Conservation (phyloP, 768 basidiomycete genomes). For the Hypsizygus marmoreus region DNA sequence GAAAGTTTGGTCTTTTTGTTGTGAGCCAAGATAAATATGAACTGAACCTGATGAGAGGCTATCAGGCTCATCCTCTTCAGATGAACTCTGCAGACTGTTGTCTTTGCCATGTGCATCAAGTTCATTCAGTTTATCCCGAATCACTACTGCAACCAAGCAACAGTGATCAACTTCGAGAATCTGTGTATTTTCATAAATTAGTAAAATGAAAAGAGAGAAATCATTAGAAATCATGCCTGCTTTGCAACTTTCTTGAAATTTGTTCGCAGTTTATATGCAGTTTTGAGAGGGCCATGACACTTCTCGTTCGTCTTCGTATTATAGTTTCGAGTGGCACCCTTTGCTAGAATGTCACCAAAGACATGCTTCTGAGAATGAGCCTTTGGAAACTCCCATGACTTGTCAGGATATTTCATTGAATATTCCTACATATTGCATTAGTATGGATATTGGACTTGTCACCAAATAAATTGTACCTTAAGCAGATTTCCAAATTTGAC, state of each 20-base stretch:
- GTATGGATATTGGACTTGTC: neutral
- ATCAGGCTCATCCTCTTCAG: neutral
- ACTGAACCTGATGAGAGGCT: neutral
- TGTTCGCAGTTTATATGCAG: constrained; percentile 23
- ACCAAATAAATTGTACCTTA: constrained; percentile 18
- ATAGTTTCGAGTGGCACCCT: constrained; percentile 32
- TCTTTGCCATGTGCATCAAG: neutral
- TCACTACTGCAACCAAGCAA: neutral
- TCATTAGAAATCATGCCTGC: constrained; percentile 24
- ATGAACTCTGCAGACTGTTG: no score
- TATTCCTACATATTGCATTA: constrained; percentile 13
- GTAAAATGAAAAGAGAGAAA: neutral
- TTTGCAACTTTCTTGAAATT: constrained; percentile 33
- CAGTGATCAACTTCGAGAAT: neutral
- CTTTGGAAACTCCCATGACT: constrained; percentile 39
- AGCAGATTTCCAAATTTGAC: constrained; percentile 17
- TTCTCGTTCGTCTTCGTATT: constrained; percentile 33
- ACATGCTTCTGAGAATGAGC: constrained; percentile 32
- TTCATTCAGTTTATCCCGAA: neutral
- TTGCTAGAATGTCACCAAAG: constrained; percentile 31
- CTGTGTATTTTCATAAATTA: neutral
- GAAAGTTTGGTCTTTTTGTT: neutral
- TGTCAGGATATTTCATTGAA: constrained; percentile 7
- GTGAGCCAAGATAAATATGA: constrained; percentile 4
- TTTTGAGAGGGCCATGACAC: constrained; percentile 29